Evolutionary conservation across 108 stramenopile species (phyloP).

Genomic region (Asterionellopsis glacialis): DNA sequence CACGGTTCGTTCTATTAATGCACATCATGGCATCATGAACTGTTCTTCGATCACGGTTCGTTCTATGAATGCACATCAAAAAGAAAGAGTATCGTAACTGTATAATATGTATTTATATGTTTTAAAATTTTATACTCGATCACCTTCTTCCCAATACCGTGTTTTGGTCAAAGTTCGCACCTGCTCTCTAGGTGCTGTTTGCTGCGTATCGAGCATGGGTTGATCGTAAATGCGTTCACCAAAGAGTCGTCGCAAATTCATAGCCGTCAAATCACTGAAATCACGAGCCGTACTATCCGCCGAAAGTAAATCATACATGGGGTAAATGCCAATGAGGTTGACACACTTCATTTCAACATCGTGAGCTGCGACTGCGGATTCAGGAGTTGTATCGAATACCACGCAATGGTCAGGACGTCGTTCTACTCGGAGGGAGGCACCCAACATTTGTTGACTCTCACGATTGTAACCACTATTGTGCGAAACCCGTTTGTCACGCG

Average conservation of each 20-base stretch:
- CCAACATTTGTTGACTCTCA: conserved; percentile 58
- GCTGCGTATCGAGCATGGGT: conserved; percentile 25
- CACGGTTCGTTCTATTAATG: no score
- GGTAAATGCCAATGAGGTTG: conserved; percentile 51
- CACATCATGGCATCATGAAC: no score
- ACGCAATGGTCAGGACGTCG: conserved; percentile 73
- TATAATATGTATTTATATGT: background rate
- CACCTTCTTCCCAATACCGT: conserved; percentile 10
- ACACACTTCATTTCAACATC: conserved; percentile 74
- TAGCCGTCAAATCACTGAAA: conserved; percentile 37
- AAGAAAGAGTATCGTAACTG: no score
- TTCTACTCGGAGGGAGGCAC: conserved; percentile 59
- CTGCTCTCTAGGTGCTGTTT: conserved; percentile 6
- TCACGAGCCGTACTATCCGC: conserved; percentile 55
- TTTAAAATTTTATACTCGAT: background rate
- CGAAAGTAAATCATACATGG: conserved; percentile 61
- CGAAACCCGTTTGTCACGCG: conserved; percentile 54
- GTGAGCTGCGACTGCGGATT: conserved; percentile 46
- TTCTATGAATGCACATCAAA: no score
- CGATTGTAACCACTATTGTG: conserved; percentile 27
- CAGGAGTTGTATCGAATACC: conserved; percentile 66
- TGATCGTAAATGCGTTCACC: conserved; percentile 43
- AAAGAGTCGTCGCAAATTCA: conserved; percentile 55
- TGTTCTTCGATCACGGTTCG: no score
- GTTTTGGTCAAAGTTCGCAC: background rate